Base-by-base conservation (phyloP, 2,329 filamentous ascomycete genomes). In the Venturia pyrina region DNA sequence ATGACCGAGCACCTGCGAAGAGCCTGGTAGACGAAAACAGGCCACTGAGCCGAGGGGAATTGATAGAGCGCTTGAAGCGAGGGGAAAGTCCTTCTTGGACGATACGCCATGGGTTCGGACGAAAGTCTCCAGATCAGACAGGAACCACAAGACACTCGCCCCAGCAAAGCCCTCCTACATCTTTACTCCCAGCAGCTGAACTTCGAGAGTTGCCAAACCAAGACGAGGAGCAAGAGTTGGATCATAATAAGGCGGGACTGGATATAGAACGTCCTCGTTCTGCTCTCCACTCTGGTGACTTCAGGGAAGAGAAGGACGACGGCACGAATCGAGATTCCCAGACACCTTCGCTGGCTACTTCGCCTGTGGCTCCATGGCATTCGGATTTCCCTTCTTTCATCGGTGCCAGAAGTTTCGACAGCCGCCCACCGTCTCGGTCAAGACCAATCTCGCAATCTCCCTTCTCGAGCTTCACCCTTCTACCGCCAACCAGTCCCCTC, bases 401-500 rank as follows among this genome's bases (percentile, higher is more conserved):
- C 2, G 65, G 40, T 32, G 46, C 46, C 1, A 61, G 44, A 44
- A 62, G 48, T 32, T 61, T 43, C 28, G 57, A 61, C 44, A 63
- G 34, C 28, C 64, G 56, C 13, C 28, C 57, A 32, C 37, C 41
- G 11, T 46, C 53, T 37, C 73, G 78, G 61, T 72, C 77, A 62
- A 74, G 79, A 66, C 77, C 78, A n/a, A 70, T 73, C 24, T 81
- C 78, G 43, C 77, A 78, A 67, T 91, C 88, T 8, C 89, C 91
- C 0, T 88, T 89, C 0, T 89, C 87, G 1, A 92, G 86, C 70
- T 97, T 96, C 74, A 83, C 89, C 41, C 89, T 96, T 68, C 89
- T 93, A 76, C 86, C 90, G 2, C 93, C 95, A 0, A 98, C 95
- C 1, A 98, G 93, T 71, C 95, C 95, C 17, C 80, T 99, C 13